A percentile compares a stretch with the other conserved stretches of the same genome.
Conservation (phyloP, 2,329 filamentous ascomycete genomes). For the Sporothrix globosa region DNA sequence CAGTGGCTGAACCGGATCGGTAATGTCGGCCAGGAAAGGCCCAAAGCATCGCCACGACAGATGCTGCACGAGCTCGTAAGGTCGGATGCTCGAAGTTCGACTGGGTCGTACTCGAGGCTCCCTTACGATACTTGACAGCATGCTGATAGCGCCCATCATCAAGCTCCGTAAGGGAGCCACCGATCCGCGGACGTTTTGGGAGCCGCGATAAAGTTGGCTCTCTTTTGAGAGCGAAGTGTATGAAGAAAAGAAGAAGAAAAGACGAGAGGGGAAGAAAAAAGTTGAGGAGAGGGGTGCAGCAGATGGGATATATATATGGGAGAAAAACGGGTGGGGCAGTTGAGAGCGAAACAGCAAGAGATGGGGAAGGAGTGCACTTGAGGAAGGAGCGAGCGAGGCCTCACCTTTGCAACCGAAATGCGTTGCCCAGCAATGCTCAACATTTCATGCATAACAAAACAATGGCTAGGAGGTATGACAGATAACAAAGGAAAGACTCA, state of each 20-base stretch:
- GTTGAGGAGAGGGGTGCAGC: background rate
- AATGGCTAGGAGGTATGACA: background rate
- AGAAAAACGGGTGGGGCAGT: background rate
- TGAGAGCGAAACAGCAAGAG: background rate
- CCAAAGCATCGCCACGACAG: no score
- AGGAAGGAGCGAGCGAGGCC: constrained; percentile 21
- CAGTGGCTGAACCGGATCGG: no score
- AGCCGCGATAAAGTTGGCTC: background rate
- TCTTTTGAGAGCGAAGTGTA: background rate
- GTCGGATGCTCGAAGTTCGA: no score
- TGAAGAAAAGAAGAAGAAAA: background rate
- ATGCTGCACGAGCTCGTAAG: no score
- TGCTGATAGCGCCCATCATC: no score
- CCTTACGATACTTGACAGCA: no score
- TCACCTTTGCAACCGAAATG: background rate
- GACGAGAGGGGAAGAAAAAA: background rate
- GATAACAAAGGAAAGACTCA: background rate
- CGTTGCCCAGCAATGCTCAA: background rate
- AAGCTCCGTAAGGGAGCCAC: no score
- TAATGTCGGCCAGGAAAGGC: no score
- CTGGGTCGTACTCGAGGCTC: no score
- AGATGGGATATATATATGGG: background rate
- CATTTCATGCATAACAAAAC: background rate
- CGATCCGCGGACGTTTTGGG: no score
- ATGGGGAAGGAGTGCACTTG: background rate